Conservation (phyloP, 495 filamentous ascomycete genomes). For the Penicillium longicatenatum region DNA sequence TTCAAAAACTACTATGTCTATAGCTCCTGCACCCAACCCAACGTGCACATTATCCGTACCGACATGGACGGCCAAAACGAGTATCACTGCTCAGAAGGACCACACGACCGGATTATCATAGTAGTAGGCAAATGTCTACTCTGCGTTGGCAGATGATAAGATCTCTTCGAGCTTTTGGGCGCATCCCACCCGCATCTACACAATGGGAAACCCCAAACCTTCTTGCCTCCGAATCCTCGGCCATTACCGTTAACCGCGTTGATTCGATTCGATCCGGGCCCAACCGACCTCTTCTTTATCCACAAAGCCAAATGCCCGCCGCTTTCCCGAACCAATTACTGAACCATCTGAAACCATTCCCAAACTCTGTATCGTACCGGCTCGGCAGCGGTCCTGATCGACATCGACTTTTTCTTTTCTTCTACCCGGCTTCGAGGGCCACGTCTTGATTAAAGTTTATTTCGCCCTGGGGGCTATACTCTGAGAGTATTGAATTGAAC, state of each 20-base stretch:
- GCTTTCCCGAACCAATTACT: constrained; percentile 17
- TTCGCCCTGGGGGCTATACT: background rate
- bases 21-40: constrained; percentile 65
- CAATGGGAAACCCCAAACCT: background rate
- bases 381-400: constrained; percentile 23
- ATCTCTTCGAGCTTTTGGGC: constrained; percentile 1
- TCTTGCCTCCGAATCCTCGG: background rate
- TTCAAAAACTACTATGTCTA: constrained; percentile 79
- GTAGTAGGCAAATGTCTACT: constrained; percentile 66
- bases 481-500: background rate
- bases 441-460: constrained; percentile 18
- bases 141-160: constrained; percentile 36
- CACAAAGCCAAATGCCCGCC: constrained; percentile 6
- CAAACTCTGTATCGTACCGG: constrained; percentile 8
- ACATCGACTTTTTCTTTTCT: constrained; percentile 13
- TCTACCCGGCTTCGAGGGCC: background rate
- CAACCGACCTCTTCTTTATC: constrained; percentile 17
- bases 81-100: constrained; percentile 60
- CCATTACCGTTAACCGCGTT: background rate
- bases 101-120: constrained; percentile 77
- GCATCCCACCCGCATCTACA: constrained; percentile 4
- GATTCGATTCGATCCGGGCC: constrained; percentile 7
- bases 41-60: constrained; percentile 68
- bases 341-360: constrained; percentile 6
- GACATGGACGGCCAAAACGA: constrained; percentile 64